phyloP scores from a whole-genome alignment of 345 rosid genomes.

The Lumnitzera littorea region DNA sequence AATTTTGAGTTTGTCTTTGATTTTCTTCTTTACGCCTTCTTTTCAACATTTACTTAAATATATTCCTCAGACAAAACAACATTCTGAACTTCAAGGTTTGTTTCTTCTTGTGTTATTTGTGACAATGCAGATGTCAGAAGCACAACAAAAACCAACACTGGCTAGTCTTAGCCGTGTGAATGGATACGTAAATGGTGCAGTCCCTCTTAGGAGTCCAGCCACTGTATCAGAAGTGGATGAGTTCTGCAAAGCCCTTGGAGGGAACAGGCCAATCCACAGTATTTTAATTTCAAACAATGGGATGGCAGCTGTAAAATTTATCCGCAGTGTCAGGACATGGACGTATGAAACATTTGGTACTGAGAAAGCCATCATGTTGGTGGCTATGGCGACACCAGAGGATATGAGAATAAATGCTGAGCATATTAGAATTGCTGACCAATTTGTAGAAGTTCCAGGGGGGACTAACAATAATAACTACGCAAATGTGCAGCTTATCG shows the following conservation, averaged over 20 bases:
- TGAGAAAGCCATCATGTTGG: slow-evolving; percentile 90
- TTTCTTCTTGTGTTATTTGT: background rate
- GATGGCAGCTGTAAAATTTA: slow-evolving; percentile 99
- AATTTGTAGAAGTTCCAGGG: slow-evolving; percentile 99
- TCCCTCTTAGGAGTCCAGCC: slow-evolving; percentile 50
- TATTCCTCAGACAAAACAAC: background rate
- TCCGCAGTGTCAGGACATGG: slow-evolving; percentile 93
- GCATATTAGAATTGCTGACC: slow-evolving; percentile 97
- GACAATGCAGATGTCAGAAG: slow-evolving; percentile 41
- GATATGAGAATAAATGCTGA: slow-evolving; percentile 99
- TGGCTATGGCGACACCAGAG: slow-evolving; percentile 99
- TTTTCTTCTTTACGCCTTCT: no score
- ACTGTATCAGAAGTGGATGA: slow-evolving; percentile 58
- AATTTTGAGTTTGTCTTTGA: no score
- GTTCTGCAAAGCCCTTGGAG: slow-evolving; percentile 81
- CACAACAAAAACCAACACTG: slow-evolving; percentile 38
- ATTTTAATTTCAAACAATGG: slow-evolving; percentile 95
- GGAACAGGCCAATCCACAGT: slow-evolving; percentile 80
- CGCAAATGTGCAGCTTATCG: slow-evolving; percentile 98
- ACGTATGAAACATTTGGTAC: slow-evolving; percentile 98
- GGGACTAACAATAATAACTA: slow-evolving; percentile 98
- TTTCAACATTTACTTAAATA: background rate
- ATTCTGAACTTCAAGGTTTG: slow-evolving; percentile 2
- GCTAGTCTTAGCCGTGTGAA: slow-evolving; percentile 38
- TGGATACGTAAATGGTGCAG: slow-evolving; percentile 46